A percentile compares a stretch with the other conserved stretches of the same genome.
Evolutionary conservation across 495 filamentous ascomycete genomes (phyloP).

Genomic region (Penicillium desertorum): DNA sequence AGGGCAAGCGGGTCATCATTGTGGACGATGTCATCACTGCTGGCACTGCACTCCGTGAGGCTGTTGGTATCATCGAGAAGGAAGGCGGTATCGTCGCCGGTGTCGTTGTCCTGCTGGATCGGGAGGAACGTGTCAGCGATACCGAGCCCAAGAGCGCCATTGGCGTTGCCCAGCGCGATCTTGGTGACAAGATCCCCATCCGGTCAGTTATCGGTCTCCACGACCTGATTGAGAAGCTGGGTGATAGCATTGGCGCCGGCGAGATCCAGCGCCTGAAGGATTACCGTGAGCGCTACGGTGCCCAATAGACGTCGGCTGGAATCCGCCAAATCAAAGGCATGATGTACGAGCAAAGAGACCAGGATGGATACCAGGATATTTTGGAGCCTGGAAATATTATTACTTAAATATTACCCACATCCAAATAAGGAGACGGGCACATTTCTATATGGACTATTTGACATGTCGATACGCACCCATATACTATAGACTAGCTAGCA

Average conservation of each 20-base stretch:
- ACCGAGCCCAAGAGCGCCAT: conserved; percentile 65
- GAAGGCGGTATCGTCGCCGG: conserved; percentile 82
- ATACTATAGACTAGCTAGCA: not conserved
- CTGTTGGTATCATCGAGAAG: conserved; percentile 75
- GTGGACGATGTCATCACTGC: conserved; percentile 96
- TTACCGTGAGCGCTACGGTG: conserved; percentile 70
- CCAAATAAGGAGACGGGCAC: not conserved
- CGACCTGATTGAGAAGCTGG: conserved; percentile 70
- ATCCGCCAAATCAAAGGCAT: conserved; percentile 19
- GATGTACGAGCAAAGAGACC: conserved; percentile 22
- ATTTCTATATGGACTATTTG: conserved; percentile 3
- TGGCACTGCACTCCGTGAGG: conserved; percentile 88
- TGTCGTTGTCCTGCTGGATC: conserved; percentile 83
- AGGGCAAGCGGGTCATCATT: conserved; percentile 80
- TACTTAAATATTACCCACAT: not conserved
- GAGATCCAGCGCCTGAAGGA: conserved; percentile 73
- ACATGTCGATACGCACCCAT: not conserved
- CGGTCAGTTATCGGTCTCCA: conserved; percentile 59
- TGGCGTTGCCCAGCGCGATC: conserved; percentile 72
- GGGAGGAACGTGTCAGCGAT: conserved; percentile 74
- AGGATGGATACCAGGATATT: conserved; percentile 27
- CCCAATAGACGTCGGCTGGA: conserved; percentile 29
- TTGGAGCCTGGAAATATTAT: conserved; percentile 14
- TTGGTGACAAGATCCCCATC: conserved; percentile 47
- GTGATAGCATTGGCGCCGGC: conserved; percentile 49